phyloP scores from a whole-genome alignment of 2,329 filamentous ascomycete species.

The Diaporthe citriasiana region DNA sequence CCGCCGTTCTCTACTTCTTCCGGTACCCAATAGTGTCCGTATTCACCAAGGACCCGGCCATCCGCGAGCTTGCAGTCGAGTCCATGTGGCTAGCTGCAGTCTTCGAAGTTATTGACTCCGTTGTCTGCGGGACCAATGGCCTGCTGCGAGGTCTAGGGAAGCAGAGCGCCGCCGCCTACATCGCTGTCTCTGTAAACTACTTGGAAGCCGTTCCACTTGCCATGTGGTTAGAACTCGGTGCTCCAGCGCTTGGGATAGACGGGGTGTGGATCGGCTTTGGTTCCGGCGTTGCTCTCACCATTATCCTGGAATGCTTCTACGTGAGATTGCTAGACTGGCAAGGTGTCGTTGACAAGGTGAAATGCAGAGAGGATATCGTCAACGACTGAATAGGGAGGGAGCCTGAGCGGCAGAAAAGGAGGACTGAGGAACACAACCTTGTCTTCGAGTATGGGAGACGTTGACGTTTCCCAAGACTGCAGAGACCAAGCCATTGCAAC shows the following conservation, averaged over 20 bases:
- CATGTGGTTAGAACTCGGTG: conserved; percentile 55
- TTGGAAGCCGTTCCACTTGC: conserved; percentile 55
- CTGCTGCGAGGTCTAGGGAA: conserved; percentile 56
- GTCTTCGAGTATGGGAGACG: background rate
- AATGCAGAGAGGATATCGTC: conserved; percentile 36
- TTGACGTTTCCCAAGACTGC: background rate
- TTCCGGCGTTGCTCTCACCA: conserved; percentile 51
- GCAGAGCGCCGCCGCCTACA: conserved; percentile 55
- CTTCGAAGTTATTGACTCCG: conserved; percentile 54
- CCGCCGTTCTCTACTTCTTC: conserved; percentile 50
- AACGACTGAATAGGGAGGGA: background rate
- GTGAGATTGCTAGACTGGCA: conserved; percentile 47
- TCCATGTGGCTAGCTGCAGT: conserved; percentile 52
- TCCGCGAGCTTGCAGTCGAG: conserved; percentile 49
- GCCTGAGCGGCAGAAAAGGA: background rate
- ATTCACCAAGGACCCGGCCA: conserved; percentile 51
- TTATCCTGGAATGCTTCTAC: conserved; percentile 51
- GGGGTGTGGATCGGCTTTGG: conserved; percentile 55
- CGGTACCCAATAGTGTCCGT: conserved; percentile 50
- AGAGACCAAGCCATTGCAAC: background rate
- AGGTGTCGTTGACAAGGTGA: conserved; percentile 39
- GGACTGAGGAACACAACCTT: background rate
- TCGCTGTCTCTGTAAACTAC: conserved; percentile 55
- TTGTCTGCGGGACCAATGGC: conserved; percentile 55
- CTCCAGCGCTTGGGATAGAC: conserved; percentile 50